Conservation (phyloP, 805 yeast genomes). For the Schizosaccharomyces lindneri region DNA sequence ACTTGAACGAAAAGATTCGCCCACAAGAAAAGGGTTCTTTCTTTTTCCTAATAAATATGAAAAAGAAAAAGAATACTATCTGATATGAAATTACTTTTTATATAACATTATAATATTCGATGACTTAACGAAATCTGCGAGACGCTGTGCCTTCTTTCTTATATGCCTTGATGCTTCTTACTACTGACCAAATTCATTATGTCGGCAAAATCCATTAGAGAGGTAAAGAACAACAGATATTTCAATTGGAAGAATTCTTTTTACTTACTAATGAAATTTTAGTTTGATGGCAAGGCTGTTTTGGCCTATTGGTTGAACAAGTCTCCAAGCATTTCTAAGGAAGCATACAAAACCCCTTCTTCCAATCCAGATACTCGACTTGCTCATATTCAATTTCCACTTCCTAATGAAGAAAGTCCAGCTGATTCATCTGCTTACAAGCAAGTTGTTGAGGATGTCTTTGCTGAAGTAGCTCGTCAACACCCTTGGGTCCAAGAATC, state of each 20-base stretch:
- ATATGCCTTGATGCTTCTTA: too few relatives aligned
- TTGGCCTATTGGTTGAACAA: constrained; percentile 19
- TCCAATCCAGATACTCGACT: constrained; percentile 8
- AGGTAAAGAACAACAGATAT: not conserved
- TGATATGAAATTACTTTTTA: not conserved
- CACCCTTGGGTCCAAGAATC: constrained; percentile 21
- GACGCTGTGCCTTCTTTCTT: too few relatives aligned
- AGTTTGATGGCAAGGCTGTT: constrained; percentile 24
- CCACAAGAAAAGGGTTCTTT: not conserved
- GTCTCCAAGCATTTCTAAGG: constrained; percentile 16
- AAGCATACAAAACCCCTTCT: constrained; percentile 8
- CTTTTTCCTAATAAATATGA: not conserved
- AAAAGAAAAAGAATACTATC: not conserved
- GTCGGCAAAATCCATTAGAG: not conserved
- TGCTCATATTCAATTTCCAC: constrained; percentile 14
- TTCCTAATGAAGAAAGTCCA: constrained; percentile 5
- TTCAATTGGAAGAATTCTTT: not conserved
- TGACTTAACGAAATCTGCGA: too few relatives aligned
- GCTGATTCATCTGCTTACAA: constrained; percentile 3
- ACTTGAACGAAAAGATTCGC: not conserved
- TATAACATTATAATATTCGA: too few relatives aligned
- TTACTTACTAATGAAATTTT: not conserved
- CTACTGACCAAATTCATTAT: not conserved
- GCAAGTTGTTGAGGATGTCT: constrained; percentile 13
- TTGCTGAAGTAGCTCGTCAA: constrained; percentile 14